These are phyloP conservation scores for Yamadazyma sp. DNA, from an alignment of 805 yeast genomes.

Conservation along the genomic window DNA sequence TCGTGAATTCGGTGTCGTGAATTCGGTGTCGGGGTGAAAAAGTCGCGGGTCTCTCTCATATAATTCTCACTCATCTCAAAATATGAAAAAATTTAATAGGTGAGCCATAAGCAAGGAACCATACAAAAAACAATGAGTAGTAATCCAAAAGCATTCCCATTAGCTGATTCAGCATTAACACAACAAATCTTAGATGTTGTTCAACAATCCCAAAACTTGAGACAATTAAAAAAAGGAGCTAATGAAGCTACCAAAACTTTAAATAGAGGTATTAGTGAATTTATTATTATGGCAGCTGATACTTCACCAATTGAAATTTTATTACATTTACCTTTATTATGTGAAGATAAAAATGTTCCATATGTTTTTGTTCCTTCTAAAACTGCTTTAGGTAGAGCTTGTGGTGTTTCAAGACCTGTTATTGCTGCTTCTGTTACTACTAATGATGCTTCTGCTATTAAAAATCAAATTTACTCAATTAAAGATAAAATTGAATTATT, in stretches of 20 bases:
- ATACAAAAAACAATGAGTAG: conserved; percentile 60
- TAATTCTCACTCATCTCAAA: too few species aligned
- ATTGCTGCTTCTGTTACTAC: conserved; percentile 98
- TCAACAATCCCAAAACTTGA: conserved; percentile 95
- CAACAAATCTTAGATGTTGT: conserved; percentile 97
- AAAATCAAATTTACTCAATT: conserved; percentile 93
- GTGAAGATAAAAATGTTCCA: conserved; percentile 99
- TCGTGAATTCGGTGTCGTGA: too few species aligned
- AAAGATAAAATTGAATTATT: conserved; percentile 99
- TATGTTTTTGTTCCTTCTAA: conserved; percentile 98
- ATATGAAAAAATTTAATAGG: conserved; percentile 19
- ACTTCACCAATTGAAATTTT: conserved; percentile 98
- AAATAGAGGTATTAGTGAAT: conserved; percentile 99
- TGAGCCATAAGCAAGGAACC: conserved; percentile 23
- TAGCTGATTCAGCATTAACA: conserved; percentile 92
- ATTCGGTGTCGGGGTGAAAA: too few species aligned
- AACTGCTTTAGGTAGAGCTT: conserved; percentile 98
- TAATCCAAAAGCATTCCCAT: conserved; percentile 98
- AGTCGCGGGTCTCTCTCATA: too few species aligned
- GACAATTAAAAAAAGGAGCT: conserved; percentile 99
- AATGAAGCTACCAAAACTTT: conserved; percentile 99
- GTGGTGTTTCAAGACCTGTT: conserved; percentile 99
- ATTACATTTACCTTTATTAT: conserved; percentile 92
- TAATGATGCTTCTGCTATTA: conserved; percentile 96
- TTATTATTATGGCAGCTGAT: conserved; percentile 99